Evolutionary conservation across 352 stramenopile genomes (phyloP).

Genomic region (Blastocystis sp.): DNA sequence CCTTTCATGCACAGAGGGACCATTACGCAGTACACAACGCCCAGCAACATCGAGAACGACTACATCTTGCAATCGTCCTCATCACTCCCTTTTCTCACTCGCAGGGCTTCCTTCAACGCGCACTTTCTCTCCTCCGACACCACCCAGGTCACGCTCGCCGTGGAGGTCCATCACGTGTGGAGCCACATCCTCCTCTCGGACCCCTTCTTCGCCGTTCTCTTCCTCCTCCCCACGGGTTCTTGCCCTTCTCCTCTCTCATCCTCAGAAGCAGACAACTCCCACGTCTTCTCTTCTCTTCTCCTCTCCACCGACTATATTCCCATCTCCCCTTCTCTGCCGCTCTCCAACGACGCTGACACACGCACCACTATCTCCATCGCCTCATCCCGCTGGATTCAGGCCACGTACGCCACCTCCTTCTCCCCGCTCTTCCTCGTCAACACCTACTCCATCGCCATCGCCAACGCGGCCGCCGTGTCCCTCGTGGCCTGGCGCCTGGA

Average conservation of each 20-base stretch:
- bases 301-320: neutral
- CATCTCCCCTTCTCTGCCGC: neutral
- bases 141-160: neutral
- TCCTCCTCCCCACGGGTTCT: neutral
- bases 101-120: neutral
- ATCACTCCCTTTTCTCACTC: neutral
- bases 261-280: neutral
- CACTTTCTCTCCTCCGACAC: neutral
- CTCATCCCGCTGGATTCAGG: neutral
- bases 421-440: neutral
- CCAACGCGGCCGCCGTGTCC: neutral
- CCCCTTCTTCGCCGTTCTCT: constrained; percentile 10
- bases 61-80: neutral
- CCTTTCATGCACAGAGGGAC: neutral
- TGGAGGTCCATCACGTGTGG: neutral
- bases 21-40: neutral
- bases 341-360: constrained; percentile 3
- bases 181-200: neutral
- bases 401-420: neutral
- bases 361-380: constrained; percentile 4
- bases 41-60: neutral
- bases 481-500: constrained; percentile 19
- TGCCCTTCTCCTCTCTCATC: neutral
- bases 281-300: neutral
- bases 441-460: constrained; percentile 10